phyloP scores from a whole-genome alignment of 768 basidiomycete genomes.

The Tricholoma furcatifolium region DNA sequence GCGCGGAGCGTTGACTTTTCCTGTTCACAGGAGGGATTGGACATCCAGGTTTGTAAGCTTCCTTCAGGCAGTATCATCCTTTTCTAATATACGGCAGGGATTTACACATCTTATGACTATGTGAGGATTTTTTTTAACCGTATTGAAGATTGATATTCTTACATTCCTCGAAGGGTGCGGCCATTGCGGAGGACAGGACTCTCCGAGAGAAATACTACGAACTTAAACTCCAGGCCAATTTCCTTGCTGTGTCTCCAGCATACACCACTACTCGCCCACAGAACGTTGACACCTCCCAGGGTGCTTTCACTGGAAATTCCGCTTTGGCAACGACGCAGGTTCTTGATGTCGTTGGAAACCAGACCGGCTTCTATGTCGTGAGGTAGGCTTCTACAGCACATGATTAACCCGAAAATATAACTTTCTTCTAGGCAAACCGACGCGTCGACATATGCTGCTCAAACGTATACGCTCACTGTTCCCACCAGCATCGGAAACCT shows the following conservation, averaged over 20 bases:
- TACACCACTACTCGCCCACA: slow-evolving; percentile 46
- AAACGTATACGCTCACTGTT: slow-evolving; percentile 42
- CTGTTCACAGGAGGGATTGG: slow-evolving; percentile 28
- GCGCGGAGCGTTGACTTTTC: not conserved
- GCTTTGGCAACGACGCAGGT: slow-evolving; percentile 49
- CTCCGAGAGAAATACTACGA: slow-evolving; percentile 55
- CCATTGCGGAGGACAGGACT: slow-evolving; percentile 50
- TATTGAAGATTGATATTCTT: not conserved
- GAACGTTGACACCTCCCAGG: slow-evolving; percentile 38
- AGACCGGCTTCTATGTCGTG: slow-evolving; percentile 47
- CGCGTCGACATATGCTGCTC: slow-evolving; percentile 35
- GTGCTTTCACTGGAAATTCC: slow-evolving; percentile 46
- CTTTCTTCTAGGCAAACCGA: slow-evolving; percentile 32
- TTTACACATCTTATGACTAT: slow-evolving; percentile 46
- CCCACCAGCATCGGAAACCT: slow-evolving; percentile 43
- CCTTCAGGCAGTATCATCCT: not conserved
- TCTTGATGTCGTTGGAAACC: slow-evolving; percentile 45
- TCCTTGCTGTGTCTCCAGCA: slow-evolving; percentile 48
- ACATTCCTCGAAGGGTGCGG: slow-evolving; percentile 35
- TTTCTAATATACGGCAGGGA: slow-evolving; percentile 23
- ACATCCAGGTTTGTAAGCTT: slow-evolving; percentile 29
- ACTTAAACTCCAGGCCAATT: slow-evolving; percentile 49
- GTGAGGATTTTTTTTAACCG: slow-evolving; percentile 18
- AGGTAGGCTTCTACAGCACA: slow-evolving; percentile 22
- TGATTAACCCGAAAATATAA: not conserved